These are phyloP conservation scores for Penicillium ucsense DNA, from an alignment of 495 filamentous ascomycete species.

Conservation along the genomic window DNA sequence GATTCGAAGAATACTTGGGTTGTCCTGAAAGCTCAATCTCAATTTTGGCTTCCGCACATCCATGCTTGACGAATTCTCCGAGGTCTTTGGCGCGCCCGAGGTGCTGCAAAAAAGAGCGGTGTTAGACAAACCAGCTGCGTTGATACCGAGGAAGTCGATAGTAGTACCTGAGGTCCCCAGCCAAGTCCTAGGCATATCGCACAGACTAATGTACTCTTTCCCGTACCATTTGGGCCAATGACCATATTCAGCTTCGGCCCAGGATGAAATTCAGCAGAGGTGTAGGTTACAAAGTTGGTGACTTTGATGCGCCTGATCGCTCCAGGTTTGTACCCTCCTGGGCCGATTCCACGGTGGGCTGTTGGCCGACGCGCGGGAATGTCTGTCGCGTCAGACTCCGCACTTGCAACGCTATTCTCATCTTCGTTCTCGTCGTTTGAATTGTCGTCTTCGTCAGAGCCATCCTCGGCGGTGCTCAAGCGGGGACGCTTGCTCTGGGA, in stretches of 20 bases:
- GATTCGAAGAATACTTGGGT: conserved; percentile 44
- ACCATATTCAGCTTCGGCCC: conserved; percentile 97
- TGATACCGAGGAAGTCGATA: background rate
- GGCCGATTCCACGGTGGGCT: conserved; percentile 4
- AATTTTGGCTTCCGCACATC: conserved; percentile 62
- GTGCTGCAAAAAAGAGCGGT: conserved; percentile 34
- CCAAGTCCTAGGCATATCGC: conserved; percentile 93
- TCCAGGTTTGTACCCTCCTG: conserved; percentile 56
- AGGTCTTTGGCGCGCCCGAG: conserved; percentile 80
- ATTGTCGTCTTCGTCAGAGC: conserved; percentile 3
- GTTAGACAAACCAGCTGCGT: background rate
- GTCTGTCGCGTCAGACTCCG: background rate
- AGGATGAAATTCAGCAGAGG: conserved; percentile 74
- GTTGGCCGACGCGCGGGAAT: background rate
- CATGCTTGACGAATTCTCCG: conserved; percentile 90
- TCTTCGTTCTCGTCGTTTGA: conserved; percentile 4
- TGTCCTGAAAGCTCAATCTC: conserved; percentile 76
- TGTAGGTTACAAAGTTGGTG: conserved; percentile 93
- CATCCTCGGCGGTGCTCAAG: conserved; percentile 10
- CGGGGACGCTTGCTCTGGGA: conserved; percentile 28
- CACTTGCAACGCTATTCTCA: conserved; percentile 2
- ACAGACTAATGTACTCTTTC: conserved; percentile 95
- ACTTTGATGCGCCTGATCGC: conserved; percentile 84
- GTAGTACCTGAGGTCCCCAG: conserved; percentile 56
- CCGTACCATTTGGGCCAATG: conserved; percentile 95